A percentile compares a stretch with the other conserved stretches of the same genome.
Evolutionary conservation across 306 rosid genomes (phyloP).

Genomic region (Glycyrrhiza uralensis): DNA sequence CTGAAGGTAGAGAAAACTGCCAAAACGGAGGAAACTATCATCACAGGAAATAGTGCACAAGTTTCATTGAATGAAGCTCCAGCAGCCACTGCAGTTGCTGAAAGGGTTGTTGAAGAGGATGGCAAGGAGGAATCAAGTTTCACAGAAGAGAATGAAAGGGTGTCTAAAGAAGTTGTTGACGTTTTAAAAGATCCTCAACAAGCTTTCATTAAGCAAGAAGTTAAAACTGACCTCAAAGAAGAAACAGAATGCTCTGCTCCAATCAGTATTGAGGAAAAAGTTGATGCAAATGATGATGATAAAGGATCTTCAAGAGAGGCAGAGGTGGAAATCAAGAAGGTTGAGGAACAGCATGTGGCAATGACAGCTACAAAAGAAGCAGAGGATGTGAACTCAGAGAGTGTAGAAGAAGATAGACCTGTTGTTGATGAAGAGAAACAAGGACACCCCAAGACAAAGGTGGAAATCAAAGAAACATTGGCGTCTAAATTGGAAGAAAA

Average conservation of each 20-base stretch:
- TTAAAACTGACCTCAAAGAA: constrained; percentile 13
- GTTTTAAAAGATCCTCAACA: neutral
- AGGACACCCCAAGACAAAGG: constrained; percentile 22
- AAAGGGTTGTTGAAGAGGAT: neutral
- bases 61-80: no score
- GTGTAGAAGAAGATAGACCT: neutral
- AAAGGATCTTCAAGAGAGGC: constrained; percentile 22
- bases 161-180: neutral
- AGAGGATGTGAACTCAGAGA: constrained; percentile 13
- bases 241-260: constrained; percentile 14
- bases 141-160: constrained; percentile 14
- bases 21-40: no score
- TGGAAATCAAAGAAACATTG: constrained; percentile 18
- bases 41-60: no score
- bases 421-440: constrained; percentile 16
- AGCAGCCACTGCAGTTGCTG: neutral
- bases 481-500: constrained; percentile 27
- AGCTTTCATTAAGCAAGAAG: neutral
- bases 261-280: neutral
- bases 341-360: constrained; percentile 15
- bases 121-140: constrained; percentile 12
- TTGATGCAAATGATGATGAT: constrained; percentile 17
- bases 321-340: constrained; percentile 18
- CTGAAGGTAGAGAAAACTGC: no score
- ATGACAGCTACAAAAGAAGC: constrained; percentile 12